phyloP scores from a whole-genome alignment of 306 rosid genomes.

The Castanea crenata region DNA sequence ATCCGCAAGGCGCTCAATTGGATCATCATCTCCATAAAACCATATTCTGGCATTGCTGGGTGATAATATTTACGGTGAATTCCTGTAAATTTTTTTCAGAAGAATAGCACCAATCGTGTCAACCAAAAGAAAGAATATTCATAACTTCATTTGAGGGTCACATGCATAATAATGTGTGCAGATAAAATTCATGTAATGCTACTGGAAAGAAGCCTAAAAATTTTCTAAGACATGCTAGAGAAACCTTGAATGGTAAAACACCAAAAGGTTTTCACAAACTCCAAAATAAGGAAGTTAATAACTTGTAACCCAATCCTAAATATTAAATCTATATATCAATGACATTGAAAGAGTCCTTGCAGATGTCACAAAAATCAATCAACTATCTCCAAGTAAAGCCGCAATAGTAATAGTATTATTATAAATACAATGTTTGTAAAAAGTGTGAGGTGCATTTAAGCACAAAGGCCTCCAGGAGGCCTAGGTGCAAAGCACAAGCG shows the following conservation, averaged over 20 bases:
- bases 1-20: conserved; percentile 83
- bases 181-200: neutral
- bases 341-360: neutral
- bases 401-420: neutral
- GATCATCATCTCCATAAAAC: conserved; percentile 99
- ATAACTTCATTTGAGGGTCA: neutral
- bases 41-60: conserved; percentile 89
- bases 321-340: neutral
- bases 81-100: conserved; percentile 56
- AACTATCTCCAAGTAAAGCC: neutral
- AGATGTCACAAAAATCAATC: neutral
- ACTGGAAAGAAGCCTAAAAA: neutral
- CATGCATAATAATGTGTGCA: conserved; percentile 1
- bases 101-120: neutral
- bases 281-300: neutral
- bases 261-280: neutral
- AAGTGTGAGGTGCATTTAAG: too few relatives aligned
- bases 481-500: too few relatives aligned
- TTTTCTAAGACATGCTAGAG: conserved; percentile 5
- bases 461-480: too few relatives aligned
- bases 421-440: too few relatives aligned
- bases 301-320: neutral
- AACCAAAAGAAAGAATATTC: conserved; percentile 1
- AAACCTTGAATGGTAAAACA: conserved; percentile 2
- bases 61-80: conserved; percentile 89